Evolutionary conservation across 1,284 basidiomycete species (phyloP).

Genomic region (Ganoderma resinaceum): DNA sequence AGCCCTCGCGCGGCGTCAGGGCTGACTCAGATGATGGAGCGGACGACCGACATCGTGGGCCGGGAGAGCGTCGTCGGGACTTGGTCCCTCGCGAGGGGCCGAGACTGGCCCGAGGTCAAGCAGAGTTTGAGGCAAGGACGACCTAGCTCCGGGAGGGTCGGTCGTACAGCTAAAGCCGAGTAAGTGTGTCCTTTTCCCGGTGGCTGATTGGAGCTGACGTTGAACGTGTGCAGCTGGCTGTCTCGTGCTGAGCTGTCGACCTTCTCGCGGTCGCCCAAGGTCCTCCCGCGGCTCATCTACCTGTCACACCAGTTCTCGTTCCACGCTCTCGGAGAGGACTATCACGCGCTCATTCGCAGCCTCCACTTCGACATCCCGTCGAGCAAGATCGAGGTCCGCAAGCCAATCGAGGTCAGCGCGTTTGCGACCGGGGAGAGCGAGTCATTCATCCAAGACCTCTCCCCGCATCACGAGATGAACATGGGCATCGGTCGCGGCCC

Average conservation of each 20-base stretch:
- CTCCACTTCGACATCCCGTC: conserved; percentile 69
- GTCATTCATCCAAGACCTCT: conserved; percentile 61
- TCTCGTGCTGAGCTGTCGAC: conserved; percentile 85
- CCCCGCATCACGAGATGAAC: conserved; percentile 39
- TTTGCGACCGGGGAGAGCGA: conserved; percentile 49
- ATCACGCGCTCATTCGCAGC: conserved; percentile 77
- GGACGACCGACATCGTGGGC: conserved; percentile 54
- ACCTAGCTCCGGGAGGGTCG: conserved; percentile 10
- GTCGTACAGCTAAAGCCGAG: conserved; percentile 33
- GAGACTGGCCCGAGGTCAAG: conserved; percentile 63
- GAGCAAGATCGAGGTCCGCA: conserved; percentile 71
- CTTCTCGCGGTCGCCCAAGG: conserved; percentile 58
- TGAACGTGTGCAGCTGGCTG: conserved; percentile 56
- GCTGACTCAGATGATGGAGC: conserved; percentile 43
- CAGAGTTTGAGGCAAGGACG: conserved; percentile 31
- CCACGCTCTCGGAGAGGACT: conserved; percentile 77
- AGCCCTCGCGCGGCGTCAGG: conserved; percentile 39
- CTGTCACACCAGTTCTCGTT: conserved; percentile 85
- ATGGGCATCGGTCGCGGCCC: conserved; percentile 44
- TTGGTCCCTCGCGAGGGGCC: conserved; percentile 66
- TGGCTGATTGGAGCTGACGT: conserved; percentile 3
- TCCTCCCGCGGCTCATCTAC: conserved; percentile 79
- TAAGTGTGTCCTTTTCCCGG: conserved; percentile 27
- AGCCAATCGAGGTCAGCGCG: conserved; percentile 72
- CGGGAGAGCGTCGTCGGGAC: conserved; percentile 66